Conservation (phyloP, 2,329 filamentous ascomycete genomes). For the Endocalyx cinctus region DNA sequence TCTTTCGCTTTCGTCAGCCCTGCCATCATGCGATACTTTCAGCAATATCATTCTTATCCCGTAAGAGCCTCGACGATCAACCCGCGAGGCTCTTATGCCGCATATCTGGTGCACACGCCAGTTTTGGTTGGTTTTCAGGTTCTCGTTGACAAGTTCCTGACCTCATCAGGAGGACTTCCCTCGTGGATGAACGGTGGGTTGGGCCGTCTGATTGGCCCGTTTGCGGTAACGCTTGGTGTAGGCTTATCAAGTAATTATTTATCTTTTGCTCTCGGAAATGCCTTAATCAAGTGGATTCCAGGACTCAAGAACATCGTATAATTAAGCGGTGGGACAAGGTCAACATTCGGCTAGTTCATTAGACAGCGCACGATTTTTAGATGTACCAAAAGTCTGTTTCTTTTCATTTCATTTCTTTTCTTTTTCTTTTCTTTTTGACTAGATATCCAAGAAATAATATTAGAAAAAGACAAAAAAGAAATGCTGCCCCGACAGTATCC, state of each 20-base stretch:
- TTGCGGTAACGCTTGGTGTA: not conserved
- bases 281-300: slow-evolving; percentile 1
- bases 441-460: no score
- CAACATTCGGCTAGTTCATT: no score
- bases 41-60: not conserved
- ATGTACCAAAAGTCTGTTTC: no score
- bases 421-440: no score
- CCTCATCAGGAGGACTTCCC: not conserved
- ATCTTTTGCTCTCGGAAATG: not conserved
- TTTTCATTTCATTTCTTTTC: no score
- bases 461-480: no score
- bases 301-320: not conserved
- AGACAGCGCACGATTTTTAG: no score
- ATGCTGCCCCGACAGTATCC: no score
- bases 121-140: not conserved
- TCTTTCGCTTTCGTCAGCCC: slow-evolving; percentile 11
- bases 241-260: slow-evolving; percentile 1
- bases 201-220: not conserved
- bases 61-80: not conserved
- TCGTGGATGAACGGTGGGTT: not conserved
- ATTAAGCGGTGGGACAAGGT: no score
- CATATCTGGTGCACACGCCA: slow-evolving; percentile 6
- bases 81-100: slow-evolving; percentile 6
- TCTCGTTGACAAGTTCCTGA: slow-evolving; percentile 2
- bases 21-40: slow-evolving; percentile 4